Evolutionary conservation across 176 grass and related monocot species (phyloP), one percentile per base, ranked within the genome.

Genomic region (Hsuehochloa calcarea): DNA sequence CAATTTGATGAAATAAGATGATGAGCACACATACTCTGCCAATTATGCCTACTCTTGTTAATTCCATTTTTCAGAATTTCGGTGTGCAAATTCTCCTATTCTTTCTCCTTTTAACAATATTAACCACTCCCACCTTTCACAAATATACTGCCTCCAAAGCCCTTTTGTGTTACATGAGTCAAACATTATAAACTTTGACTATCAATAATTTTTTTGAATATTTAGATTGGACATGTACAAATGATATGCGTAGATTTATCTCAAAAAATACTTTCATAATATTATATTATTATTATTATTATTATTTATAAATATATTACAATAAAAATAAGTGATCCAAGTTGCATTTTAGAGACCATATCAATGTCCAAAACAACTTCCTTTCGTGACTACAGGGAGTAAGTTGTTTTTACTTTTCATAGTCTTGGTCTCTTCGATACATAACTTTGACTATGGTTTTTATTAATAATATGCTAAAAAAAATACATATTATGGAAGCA

Each of bases 1-100:
- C 34, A 65, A 84, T 41, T 44, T 43, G 72, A 56, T 13, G 16
- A 67, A 85, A 76, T 66, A 76, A 84, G 60, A 67, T 76, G 71
- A 29, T 31, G 15, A 41, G 1, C 16, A 17, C 41, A 71, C 8
- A 34, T 74, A 9, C 26, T 51, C 7, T 72, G 23, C 20, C 19
- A 31, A 10, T 10, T 39, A 34, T 74, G 46, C 34, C 4, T 3
- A 20, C 8, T 34, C 15, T 52, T 74, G 26, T 65, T 1, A 3
- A 2, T 35, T 65, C 14, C 29, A 35, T 35, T 14, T 17, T 65
- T 35, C 3, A 29, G 11, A 63, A 63, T 63, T 31, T 29, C 4
- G 5, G 2, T 65, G 27, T 34, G 27, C 26, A 65, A 65, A 65
- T 65, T 65, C 13, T 17, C 5, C 0, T 17, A 0, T 34, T 15